Base-by-base conservation (phyloP, 2,329 filamentous ascomycete species). In the Neobulgaria alba region DNA sequence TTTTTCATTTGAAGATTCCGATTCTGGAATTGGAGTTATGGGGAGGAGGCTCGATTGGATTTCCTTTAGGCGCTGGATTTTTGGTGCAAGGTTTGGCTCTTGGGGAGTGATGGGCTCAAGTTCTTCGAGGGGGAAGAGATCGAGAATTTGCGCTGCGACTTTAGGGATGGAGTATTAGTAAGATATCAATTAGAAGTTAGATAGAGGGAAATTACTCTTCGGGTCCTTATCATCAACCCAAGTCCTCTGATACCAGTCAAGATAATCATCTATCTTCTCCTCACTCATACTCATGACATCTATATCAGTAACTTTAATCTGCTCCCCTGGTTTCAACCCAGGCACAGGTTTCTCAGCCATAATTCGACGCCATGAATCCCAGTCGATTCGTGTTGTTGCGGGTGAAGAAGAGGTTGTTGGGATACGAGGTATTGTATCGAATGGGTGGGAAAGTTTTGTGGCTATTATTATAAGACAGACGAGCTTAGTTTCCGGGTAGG, bases 361-460 rank as follows among this genome's bases (percentile, higher is more conserved):
- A 15, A 67, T 62, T 3, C 65, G 59, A 33, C 66, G 63, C 90
- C 90, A 96, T 20, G 61, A 62, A 0, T 61, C 48, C 90, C 90
- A 96, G 56, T 90, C 67, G 41, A 95, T 67, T 15, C 62, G 61
- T n/a, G 79, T 62, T 3, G 67, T 67, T 10, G 75, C 68, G 1
- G 78, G 72, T 43, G 85, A 80, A 8, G 65, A 63, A 10, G 64
- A 49, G 14, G 66, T 68, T 26, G 57, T 61, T 5, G 71, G 72
- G 50, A 68, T 66, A 31, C 79, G 67, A 38, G 67, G 60, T 10
- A 70, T 54, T 16, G 67, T 65, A 53, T 86, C 77, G 33, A 95
- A 77, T 0, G 90, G 86, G 53, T 86, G 88, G 15, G 83, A 68
- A 2, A 95, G 61, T 54, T 95, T 95, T 3, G 82, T 78, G 3